Conservation (phyloP, 495 filamentous ascomycete species). For the Penicillium roqueforti region DNA sequence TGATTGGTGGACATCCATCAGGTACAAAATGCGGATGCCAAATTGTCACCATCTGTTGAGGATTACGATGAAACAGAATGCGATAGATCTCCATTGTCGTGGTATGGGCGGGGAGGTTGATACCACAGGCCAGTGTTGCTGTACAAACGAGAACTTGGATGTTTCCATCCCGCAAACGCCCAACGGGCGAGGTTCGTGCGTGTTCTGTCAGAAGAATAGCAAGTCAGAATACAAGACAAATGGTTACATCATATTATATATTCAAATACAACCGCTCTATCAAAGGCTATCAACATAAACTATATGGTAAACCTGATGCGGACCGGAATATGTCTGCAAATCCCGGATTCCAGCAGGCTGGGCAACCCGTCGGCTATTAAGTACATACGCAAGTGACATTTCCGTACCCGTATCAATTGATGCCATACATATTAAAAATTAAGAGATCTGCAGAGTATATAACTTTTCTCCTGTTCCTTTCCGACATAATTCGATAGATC, state of each 20-base stretch:
- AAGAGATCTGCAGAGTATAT: background rate
- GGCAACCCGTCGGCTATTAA: background rate
- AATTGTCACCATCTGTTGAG: no score
- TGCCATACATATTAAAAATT: background rate
- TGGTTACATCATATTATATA: background rate
- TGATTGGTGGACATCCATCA: no score
- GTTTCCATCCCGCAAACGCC: slow-evolving; percentile 3
- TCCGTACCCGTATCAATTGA: background rate
- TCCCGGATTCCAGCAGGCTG: slow-evolving; percentile 4
- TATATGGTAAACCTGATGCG: background rate
- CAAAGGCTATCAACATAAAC: no score
- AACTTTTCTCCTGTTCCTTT: background rate
- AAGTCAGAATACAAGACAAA: background rate
- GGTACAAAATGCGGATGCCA: no score
- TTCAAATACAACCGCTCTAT: no score
- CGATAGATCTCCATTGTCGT: no score
- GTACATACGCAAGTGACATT: slow-evolving; percentile 1
- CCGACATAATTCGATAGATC: slow-evolving; percentile 8
- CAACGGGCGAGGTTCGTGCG: slow-evolving; percentile 9
- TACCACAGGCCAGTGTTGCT: slow-evolving; percentile 96
- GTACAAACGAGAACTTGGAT: slow-evolving; percentile 97
- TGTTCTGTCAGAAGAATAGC: background rate
- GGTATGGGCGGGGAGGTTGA: slow-evolving; percentile 95
- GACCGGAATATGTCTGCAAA: background rate
- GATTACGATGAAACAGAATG: no score